These are phyloP conservation scores for Globisporangium takayamanum DNA, from an alignment of 352 stramenopile species.

Conservation along the genomic window DNA sequence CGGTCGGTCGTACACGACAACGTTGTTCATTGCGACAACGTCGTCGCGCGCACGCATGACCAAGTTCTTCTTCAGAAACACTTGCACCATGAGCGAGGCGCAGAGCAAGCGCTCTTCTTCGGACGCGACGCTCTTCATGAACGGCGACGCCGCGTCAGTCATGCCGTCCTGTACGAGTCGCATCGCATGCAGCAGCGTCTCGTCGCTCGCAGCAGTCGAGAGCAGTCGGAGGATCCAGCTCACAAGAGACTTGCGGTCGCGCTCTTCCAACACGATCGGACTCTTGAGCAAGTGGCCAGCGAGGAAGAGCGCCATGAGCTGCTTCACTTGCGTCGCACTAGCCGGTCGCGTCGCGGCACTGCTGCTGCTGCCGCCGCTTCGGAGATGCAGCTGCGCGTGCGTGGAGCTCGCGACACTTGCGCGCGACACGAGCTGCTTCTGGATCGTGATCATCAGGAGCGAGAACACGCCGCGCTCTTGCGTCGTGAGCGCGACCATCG, in stretches of 20 bases:
- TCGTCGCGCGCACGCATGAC: constrained; percentile 18
- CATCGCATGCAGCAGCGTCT: constrained; percentile 60
- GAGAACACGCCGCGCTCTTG: constrained; percentile 64
- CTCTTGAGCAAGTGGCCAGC: constrained; percentile 57
- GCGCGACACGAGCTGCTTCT: constrained; percentile 67
- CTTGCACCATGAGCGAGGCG: constrained; percentile 24
- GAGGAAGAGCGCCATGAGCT: constrained; percentile 77
- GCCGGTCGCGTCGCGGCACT: constrained; percentile 17
- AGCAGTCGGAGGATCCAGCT: constrained; percentile 66
- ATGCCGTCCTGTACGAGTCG: constrained; percentile 49
- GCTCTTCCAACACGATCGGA: constrained; percentile 38
- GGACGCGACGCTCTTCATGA: constrained; percentile 8
- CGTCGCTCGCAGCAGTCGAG: constrained; percentile 48
- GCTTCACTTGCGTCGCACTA: constrained; percentile 42
- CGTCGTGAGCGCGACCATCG: constrained; percentile 59
- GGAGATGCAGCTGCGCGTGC: constrained; percentile 16
- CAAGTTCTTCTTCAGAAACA: constrained; percentile 45
- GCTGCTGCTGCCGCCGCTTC: constrained; percentile 6
- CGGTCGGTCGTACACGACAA: constrained; percentile 20
- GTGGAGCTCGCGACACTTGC: constrained; percentile 14
- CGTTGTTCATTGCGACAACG: constrained; percentile 5
- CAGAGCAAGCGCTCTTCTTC: constrained; percentile 11
- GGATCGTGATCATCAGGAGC: constrained; percentile 81
- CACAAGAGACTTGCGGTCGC: constrained; percentile 53
- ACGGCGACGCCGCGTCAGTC: constrained; percentile 5